Evolutionary conservation across 768 basidiomycete species (phyloP), one percentile per base, ranked within the genome.

Genomic region (Trametes meyenii): DNA sequence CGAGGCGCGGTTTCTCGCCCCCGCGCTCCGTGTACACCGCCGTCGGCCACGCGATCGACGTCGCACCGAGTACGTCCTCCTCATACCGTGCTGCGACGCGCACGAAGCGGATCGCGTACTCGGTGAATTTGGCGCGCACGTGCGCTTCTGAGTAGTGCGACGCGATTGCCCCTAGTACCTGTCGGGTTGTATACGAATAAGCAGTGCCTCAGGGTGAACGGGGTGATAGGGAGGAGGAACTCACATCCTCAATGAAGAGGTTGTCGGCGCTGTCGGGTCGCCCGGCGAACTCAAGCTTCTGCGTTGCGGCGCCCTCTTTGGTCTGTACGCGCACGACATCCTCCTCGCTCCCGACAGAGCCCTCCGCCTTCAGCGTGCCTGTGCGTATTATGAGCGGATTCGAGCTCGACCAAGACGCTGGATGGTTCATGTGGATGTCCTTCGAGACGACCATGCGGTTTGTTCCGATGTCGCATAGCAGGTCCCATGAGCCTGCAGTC

Each of bases 221-320:
- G 26, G 10, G 2, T 1, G 10, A 50, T n/a, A 35, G 33, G 60
- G 43, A 43, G 19, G 56, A 40, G 55, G 29, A 36, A 82, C 92
- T 72, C 68, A 96, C 96, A 68, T 98, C 96, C 53, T 98, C 96
- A 65, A 98, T 92, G 75, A 98, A 98, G 16, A 89, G 65, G 68
- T 87, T 92, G 66, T 98, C 96, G 6, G 85, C 77, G 55, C 76
- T 83, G 65, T 90, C 88, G 17, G 79, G 68, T 60, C 85, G 90
- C 49, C 79, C 80, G 7, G 77, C 70, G 51, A 79, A 81, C 60
- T 89, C 88, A 11, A 77, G 76, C 67, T 81, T 87, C 44, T 78
- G 74, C 0, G 64, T 54, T 16, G 68, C 67, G 35, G 63, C 69
- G 21, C 85, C 82, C 53, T 85, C 86, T 67, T 81, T 88, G 44